Conservation (phyloP, 2,329 filamentous ascomycete species). For the Fusarium dimerum region DNA sequence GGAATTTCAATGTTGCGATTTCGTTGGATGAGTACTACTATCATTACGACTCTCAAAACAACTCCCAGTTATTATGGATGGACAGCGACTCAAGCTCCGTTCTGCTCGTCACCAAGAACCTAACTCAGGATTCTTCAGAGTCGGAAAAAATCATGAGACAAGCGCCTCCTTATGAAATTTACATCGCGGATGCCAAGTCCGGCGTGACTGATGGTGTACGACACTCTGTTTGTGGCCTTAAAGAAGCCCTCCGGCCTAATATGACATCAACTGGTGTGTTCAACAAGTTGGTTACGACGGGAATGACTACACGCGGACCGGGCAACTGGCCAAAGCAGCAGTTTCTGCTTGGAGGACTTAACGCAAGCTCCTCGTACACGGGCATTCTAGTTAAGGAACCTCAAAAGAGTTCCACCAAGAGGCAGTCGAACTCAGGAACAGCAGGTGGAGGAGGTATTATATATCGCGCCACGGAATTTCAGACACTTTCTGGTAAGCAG, state of each 20-base stretch:
- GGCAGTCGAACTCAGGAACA: conserved; percentile 31
- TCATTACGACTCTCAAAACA: conserved; percentile 49
- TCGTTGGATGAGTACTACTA: conserved; percentile 82
- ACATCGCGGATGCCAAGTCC: conserved; percentile 65
- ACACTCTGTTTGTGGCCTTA: conserved; percentile 81
- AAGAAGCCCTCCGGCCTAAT: conserved; percentile 61
- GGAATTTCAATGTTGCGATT: conserved; percentile 79
- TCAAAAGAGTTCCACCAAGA: conserved; percentile 47
- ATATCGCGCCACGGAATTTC: conserved; percentile 71
- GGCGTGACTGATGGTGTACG: conserved; percentile 67
- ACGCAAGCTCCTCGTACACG: conserved; percentile 69
- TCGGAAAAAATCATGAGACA: conserved; percentile 55
- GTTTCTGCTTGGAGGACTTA: conserved; percentile 79
- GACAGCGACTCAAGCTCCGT: conserved; percentile 82
- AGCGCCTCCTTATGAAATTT: conserved; percentile 72
- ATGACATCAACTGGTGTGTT: conserved; percentile 48
- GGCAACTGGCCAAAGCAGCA: conserved; percentile 78
- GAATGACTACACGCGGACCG: conserved; percentile 69
- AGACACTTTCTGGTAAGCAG: conserved; percentile 71
- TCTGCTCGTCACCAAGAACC: conserved; percentile 74
- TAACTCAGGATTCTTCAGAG: conserved; percentile 59
- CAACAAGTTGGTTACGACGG: conserved; percentile 51
- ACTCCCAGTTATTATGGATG: conserved; percentile 69
- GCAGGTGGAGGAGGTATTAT: conserved; percentile 76
- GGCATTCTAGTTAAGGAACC: conserved; percentile 69